Evolutionary conservation across 2,329 filamentous ascomycete genomes (phyloP).

Genomic region (Trichoderma semiorbis): DNA sequence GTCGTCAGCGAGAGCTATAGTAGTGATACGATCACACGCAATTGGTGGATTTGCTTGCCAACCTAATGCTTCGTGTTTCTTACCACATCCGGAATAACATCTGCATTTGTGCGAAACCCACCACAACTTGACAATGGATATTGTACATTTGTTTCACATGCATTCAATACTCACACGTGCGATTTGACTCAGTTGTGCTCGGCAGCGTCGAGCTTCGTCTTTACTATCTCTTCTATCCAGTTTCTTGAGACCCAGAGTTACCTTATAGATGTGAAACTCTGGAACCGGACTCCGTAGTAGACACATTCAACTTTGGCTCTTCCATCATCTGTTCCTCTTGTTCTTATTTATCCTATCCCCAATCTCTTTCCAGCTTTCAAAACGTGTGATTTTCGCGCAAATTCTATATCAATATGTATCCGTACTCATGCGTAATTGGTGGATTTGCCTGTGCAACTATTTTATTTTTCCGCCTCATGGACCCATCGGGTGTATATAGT

Average conservation of each 20-base stretch:
- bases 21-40: neutral
- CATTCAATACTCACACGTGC: neutral
- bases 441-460: neutral
- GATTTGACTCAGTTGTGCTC: neutral
- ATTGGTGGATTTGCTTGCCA: neutral
- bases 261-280: too few species aligned
- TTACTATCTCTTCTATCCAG: neutral
- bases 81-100: neutral
- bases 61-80: neutral
- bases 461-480: neutral
- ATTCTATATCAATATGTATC: neutral
- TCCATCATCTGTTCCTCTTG: neutral
- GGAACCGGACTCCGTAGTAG: too few species aligned
- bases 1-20: neutral
- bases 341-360: rapidly evolving
- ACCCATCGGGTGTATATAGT: neutral
- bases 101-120: neutral
- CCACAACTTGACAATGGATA: neutral
- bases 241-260: neutral
- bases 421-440: neutral
- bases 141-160: neutral
- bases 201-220: neutral
- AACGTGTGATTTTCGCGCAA: neutral
- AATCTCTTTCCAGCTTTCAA: neutral
- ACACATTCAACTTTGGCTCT: neutral